phyloP scores from a whole-genome alignment of 129 eudicot genomes.

The Solidago caesia region DNA sequence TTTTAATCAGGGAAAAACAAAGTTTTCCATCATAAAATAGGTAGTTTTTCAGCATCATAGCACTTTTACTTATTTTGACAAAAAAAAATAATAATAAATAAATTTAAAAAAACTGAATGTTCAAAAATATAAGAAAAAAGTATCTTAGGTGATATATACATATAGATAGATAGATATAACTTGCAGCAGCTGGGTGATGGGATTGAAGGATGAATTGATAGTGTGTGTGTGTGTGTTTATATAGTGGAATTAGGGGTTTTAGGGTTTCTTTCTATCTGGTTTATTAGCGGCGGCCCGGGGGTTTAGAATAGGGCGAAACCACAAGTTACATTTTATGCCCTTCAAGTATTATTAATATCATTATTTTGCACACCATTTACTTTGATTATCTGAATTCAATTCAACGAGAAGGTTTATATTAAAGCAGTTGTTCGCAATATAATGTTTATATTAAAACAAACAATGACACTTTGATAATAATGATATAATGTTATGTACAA shows the following conservation, averaged over 20 bases:
- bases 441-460: too few species aligned
- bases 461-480: too few species aligned
- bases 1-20: conserved; percentile 32
- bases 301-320: conserved; percentile 7
- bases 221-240: conserved; percentile 20
- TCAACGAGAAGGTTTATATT: too few species aligned
- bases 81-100: background rate
- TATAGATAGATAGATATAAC: background rate
- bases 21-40: conserved; percentile 55
- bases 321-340: conserved; percentile 6
- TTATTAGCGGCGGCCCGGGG: conserved; percentile 27
- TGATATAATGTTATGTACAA: too few species aligned
- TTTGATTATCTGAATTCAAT: background rate
- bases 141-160: background rate
- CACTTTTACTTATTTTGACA: conserved; percentile 13
- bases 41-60: conserved; percentile 66
- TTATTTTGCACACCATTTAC: too few species aligned
- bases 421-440: too few species aligned
- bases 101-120: background rate
- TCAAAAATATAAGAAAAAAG: background rate
- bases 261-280: conserved; percentile 23
- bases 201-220: background rate
- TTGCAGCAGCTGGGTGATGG: background rate
- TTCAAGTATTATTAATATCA: background rate
- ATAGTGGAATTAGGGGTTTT: conserved; percentile 23